Evolutionary conservation across 345 rosid genomes (phyloP), one percentile per base, ranked within the genome.

Genomic region (Iberis pinnata): DNA sequence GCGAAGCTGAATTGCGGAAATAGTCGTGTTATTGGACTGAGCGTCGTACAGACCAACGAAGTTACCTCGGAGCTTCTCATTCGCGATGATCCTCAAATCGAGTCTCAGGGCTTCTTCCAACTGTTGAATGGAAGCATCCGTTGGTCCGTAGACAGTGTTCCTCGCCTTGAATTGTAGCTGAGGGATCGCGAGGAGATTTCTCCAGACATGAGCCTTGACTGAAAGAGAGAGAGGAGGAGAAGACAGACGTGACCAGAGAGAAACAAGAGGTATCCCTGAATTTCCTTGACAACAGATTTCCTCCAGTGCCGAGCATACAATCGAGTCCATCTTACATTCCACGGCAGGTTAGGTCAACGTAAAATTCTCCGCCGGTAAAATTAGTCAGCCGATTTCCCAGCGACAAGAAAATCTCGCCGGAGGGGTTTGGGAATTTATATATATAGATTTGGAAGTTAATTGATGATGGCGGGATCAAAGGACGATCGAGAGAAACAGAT

Each of bases 1-100:
- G n/a, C 72, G 74, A 27, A 76, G 88, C 53, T 86, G 88, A 40
- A 52, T 49, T 4, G 76, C 20, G 9, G 77, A 58, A 27, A 77
- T 61, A 14, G 58, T 58, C 8, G 77, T 45, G 36, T 29, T 72
- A 27, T 64, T 47, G 12, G 71, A 50, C 41, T 64, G 63, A 35
- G 48, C 68, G 14, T 81, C 92, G 53, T 83, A 79, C 48, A 86
- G 73, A 49, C 92, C 89, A 13, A 76, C 75, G 58, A 76, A 86
- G 73, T 72, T 73, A 46, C 78, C 86, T 19, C 86, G 64, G 22
- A 83, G 84, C 58, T 69, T 77, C 70, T 80, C 73, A 35, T 68
- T 61, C 1, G 84, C 86, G 6, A 72, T 46, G 48, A 83, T 73
- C 60, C 70, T 79, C 66, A 81, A 56, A 7, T 53, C 70, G 12